Percentiles rank a stretch among this genome's conserved stretches.
Conservation (phyloP, 257 asterid species). For the Leptodermis oblonga region DNA sequence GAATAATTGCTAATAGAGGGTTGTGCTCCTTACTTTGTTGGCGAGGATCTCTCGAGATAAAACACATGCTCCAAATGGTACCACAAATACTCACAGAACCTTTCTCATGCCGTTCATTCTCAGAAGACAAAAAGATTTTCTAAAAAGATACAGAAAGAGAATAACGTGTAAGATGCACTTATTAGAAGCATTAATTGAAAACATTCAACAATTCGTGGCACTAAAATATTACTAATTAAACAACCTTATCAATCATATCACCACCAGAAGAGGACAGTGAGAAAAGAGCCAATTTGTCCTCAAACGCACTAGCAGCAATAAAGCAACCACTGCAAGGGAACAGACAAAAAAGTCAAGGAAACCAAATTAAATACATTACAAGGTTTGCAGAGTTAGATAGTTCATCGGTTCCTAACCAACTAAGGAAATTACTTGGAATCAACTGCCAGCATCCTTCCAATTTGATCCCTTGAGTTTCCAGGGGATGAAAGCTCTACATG, state of each 20-base stretch:
- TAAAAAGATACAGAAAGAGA: conserved; percentile 22
- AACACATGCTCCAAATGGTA: conserved; percentile 99
- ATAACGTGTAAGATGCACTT: not conserved
- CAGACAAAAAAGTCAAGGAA: conserved; percentile 35
- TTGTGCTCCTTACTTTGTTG: conserved; percentile 46
- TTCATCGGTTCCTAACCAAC: conserved; percentile 4
- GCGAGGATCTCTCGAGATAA: conserved; percentile 58
- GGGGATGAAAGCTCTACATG: conserved; percentile 70
- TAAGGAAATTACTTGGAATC: conserved; percentile 65
- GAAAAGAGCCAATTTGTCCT: conserved; percentile 77
- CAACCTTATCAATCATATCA: conserved; percentile 78
- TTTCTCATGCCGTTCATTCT: conserved; percentile 46
- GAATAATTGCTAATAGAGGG: conserved; percentile 79
- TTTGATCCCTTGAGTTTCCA: conserved; percentile 74
- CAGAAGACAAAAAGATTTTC: conserved; percentile 68
- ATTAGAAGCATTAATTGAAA: conserved; percentile 21
- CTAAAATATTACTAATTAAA: conserved; percentile 15
- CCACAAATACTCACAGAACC: conserved; percentile 65
- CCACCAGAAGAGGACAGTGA: conserved; percentile 62
- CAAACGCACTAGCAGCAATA: conserved; percentile 91
- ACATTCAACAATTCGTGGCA: conserved; percentile 7
- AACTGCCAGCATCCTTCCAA: conserved; percentile 91
- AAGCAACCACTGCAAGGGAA: conserved; percentile 79
- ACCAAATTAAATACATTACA: conserved; percentile 31
- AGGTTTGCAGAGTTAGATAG: not conserved